phyloP scores from a whole-genome alignment of 441 rosid genomes.

The Cnidoscolus chayamansa region DNA sequence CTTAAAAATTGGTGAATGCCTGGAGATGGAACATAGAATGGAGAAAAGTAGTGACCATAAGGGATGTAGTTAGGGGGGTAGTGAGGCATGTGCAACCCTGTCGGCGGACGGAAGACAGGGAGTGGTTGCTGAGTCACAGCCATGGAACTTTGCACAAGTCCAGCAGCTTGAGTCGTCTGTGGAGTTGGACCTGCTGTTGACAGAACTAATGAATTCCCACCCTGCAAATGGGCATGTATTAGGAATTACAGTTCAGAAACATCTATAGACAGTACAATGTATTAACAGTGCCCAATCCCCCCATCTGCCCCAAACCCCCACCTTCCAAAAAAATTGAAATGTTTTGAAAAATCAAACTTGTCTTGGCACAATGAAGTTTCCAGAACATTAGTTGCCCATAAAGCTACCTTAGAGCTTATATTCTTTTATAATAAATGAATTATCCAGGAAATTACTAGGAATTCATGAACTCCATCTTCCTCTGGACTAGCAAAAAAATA shows the following conservation, averaged over 20 bases:
- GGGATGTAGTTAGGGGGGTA: slow-evolving; percentile 83
- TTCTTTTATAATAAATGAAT: too few species aligned
- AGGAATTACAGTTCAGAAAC: slow-evolving; percentile 23
- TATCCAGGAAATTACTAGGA: background rate
- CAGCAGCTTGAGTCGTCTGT: slow-evolving; percentile 71
- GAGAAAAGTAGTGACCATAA: slow-evolving; percentile 75
- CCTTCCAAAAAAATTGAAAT: background rate
- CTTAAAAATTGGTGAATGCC: slow-evolving; percentile 71
- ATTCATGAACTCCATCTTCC: background rate
- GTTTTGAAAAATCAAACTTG: background rate
- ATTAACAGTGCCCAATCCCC: background rate
- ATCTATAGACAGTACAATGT: background rate
- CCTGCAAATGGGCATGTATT: slow-evolving; percentile 45
- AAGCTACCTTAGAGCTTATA: background rate
- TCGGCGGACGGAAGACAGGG: slow-evolving; percentile 73
- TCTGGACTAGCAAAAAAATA: slow-evolving; percentile 1
- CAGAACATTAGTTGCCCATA: background rate
- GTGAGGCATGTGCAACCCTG: slow-evolving; percentile 80
- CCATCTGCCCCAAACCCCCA: background rate
- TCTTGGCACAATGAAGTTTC: background rate
- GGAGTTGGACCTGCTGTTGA: slow-evolving; percentile 70
- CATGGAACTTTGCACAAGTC: slow-evolving; percentile 76
- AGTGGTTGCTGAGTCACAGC: slow-evolving; percentile 78
- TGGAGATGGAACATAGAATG: slow-evolving; percentile 68
- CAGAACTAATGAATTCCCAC: slow-evolving; percentile 64